Percentiles rank a stretch among this genome's conserved stretches.
Conservation (phyloP, 805 yeast genomes). For the Candida caryicola region DNA sequence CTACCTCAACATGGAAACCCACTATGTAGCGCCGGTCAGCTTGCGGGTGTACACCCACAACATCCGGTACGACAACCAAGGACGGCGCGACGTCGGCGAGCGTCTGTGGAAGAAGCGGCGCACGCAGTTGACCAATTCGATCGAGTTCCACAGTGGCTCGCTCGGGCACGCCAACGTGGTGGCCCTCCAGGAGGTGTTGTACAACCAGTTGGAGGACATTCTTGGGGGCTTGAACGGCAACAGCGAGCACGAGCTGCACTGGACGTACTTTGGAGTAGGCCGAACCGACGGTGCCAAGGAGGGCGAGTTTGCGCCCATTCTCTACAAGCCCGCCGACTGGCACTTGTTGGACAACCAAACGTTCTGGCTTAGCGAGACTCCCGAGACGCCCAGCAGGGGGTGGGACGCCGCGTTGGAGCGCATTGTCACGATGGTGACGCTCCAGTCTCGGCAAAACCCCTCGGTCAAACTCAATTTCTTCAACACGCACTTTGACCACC, state of each 20-base stretch:
- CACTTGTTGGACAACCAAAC: constrained; percentile 26
- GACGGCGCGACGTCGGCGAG: constrained; percentile 36
- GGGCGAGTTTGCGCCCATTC: constrained; percentile 39
- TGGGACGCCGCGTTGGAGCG: constrained; percentile 45
- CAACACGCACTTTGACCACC: constrained; percentile 44
- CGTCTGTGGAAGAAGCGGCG: constrained; percentile 44
- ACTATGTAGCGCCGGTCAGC: constrained; percentile 4
- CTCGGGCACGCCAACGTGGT: constrained; percentile 33
- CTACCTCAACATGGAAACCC: constrained; percentile 1
- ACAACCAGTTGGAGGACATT: constrained; percentile 34
- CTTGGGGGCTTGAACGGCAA: constrained; percentile 24
- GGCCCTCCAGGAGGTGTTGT: constrained; percentile 40
- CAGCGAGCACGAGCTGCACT: constrained; percentile 18
- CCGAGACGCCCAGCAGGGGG: constrained; percentile 35
- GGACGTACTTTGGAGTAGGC: constrained; percentile 40
- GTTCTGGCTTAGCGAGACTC: constrained; percentile 42
- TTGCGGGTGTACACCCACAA: constrained; percentile 42
- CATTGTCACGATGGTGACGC: constrained; percentile 37
- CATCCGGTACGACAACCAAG: constrained; percentile 42
- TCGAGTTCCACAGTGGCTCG: constrained; percentile 34
- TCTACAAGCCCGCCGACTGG: constrained; percentile 34
- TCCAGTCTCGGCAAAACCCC: constrained; percentile 30
- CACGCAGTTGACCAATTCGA: constrained; percentile 35
- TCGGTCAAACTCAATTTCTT: constrained; percentile 28
- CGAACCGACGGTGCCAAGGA: constrained; percentile 27